Conservation (phyloP, 225 moss, liverwort and hornwort species). For the Marchantia polymorpha region DNA sequence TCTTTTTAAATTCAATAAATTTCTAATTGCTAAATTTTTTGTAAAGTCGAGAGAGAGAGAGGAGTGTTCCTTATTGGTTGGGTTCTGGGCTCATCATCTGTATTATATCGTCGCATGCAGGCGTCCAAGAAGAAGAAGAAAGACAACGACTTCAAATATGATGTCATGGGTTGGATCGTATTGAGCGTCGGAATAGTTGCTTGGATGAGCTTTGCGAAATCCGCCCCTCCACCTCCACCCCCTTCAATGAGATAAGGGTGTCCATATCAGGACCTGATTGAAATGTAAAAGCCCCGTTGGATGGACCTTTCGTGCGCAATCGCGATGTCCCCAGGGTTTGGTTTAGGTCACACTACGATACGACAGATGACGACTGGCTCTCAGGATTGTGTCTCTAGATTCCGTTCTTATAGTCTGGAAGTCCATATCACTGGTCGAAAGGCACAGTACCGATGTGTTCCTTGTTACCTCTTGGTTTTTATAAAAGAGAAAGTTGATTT, state of each 20-base stretch:
- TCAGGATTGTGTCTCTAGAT: neutral
- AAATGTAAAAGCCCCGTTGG: neutral
- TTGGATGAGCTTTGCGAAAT: slow-evolving; percentile 87
- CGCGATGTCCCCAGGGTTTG: neutral
- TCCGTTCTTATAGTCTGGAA: neutral
- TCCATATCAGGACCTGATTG: neutral
- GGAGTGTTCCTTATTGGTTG: too few species aligned
- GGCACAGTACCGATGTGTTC: neutral
- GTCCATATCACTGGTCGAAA: neutral
- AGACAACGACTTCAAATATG: slow-evolving; percentile 93
- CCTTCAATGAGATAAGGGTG: slow-evolving; percentile 59
- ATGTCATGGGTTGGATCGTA: slow-evolving; percentile 97
- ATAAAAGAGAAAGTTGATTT: neutral
- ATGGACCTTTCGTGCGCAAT: neutral
- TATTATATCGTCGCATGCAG: slow-evolving; percentile 26
- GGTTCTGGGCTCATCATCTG: too few species aligned
- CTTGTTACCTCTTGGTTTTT: slow-evolving; percentile 1
- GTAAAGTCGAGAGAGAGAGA: too few species aligned
- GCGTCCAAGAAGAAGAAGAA: slow-evolving; percentile 84
- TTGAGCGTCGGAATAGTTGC: slow-evolving; percentile 86
- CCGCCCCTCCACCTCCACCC: slow-evolving; percentile 75
- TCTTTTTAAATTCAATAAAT: too few species aligned
- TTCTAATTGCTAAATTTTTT: too few species aligned
- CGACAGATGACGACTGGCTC: neutral
- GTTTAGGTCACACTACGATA: neutral